Base-by-base conservation (phyloP, 306 rosid genomes). In the Carpinus fangiana region DNA sequence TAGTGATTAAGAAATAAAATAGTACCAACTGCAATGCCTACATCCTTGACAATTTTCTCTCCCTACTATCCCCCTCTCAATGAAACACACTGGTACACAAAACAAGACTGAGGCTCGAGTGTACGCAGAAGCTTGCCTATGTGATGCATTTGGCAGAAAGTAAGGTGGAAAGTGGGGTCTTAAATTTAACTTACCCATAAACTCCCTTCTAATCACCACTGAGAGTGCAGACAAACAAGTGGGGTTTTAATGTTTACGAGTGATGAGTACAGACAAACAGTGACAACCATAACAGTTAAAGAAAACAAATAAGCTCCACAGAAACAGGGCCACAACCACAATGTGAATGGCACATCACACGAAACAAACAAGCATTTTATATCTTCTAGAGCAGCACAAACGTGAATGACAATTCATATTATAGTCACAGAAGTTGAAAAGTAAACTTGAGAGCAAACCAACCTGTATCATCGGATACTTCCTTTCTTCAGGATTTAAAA, bases 381-480 rank as follows among this genome's bases (percentile, higher is more conserved):
- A 66, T 18, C 48, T 10, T 66, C 28, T 41, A 38, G 50, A 41
- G 28, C 5, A 66, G 69, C 20, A 26, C 16, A 28, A 31, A 9
- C 21, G n/a, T 64, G 23, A 64, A n/a, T 55, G 13, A 64, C 12
- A 8, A 31, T 36, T 36, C 21, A 64, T 34, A 34, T 16, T 34
- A 34, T 14, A 64, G 47, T 64, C 0, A 34, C 9, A 34, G 20
- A 64, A 16, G 38, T 59, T 59, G 65, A 21, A 36, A 61, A 69
- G 28, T 45, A 55, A 69, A 73, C 80, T 57, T 26, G 47, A 77
- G 23, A 77, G 78, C 51, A 61, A 60, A 72, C 80, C 80, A 82
- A 94, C 98, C 85, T 89, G 89, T 69, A 94, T 68, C 92, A 91
- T 92, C 4, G 97, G 95, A 83, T 86, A 89, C 78, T 88, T 88